Conservation (phyloP, 1,284 basidiomycete genomes). For the Trametes hirsuta region DNA sequence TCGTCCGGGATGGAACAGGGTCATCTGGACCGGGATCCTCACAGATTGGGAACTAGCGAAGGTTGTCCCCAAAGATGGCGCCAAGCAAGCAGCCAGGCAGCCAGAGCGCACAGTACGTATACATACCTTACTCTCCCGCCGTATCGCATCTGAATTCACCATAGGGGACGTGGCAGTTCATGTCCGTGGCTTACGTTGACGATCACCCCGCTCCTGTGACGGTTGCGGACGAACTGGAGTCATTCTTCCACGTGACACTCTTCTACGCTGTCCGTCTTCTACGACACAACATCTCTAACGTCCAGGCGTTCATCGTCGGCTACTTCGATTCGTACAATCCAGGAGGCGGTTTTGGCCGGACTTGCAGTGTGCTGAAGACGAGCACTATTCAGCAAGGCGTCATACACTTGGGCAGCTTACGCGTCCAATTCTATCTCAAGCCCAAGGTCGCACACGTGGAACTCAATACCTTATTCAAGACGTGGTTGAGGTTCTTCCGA, state of each 20-base stretch:
- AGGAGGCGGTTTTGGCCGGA: no score
- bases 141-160: not conserved
- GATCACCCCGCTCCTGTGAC: not conserved
- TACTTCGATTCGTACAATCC: slow-evolving; percentile 3
- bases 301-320: not conserved
- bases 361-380: no score
- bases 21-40: slow-evolving; percentile 6
- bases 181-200: slow-evolving; percentile 1
- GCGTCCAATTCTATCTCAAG: no score
- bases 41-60: slow-evolving; percentile 16
- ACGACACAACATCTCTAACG: not conserved
- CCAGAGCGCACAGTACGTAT: slow-evolving; percentile 5
- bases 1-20: not conserved
- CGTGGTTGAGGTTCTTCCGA: no score
- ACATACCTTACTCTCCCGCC: not conserved
- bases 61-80: not conserved
- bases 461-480: no score
- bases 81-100: not conserved
- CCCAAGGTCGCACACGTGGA: no score
- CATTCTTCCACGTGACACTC: slow-evolving; percentile 17
- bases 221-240: slow-evolving; percentile 16
- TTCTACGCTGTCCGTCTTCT: slow-evolving; percentile 9
- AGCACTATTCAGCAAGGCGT: no score
- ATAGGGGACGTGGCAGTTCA: slow-evolving; percentile 16
- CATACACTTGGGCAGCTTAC: no score